Conservation (phyloP, 78 protist species). For the Dictyostelium citrinum region DNA sequence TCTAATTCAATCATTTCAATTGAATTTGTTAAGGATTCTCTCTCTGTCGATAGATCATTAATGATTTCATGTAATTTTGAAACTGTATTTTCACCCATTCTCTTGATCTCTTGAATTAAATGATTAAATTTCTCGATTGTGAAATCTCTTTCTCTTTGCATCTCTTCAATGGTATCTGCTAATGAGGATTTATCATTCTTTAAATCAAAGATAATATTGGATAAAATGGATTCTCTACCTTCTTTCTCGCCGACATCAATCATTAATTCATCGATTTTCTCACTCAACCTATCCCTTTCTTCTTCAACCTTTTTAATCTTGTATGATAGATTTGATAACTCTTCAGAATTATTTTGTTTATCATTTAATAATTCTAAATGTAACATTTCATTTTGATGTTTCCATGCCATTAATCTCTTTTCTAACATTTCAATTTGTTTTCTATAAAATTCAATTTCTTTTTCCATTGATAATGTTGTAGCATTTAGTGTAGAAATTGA, state of each 20-base stretch:
- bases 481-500: neutral
- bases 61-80: conserved; percentile 13
- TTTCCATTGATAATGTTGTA: neutral
- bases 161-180: neutral
- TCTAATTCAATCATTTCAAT: neutral
- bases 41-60: conserved; percentile 1
- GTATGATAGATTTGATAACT: neutral
- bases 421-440: conserved; percentile 39
- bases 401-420: conserved; percentile 44
- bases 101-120: neutral
- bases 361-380: conserved; percentile 47
- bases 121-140: neutral
- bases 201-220: neutral
- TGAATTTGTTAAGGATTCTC: neutral
- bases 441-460: conserved; percentile 48
- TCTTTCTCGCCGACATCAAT: conserved; percentile 22
- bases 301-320: conserved; percentile 39
- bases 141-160: conserved; percentile 19
- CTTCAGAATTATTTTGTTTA: conserved; percentile 44
- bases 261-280: conserved; percentile 17
- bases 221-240: neutral
- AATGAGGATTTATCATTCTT: conserved; percentile 28
- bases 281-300: conserved; percentile 26
- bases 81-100: conserved; percentile 25
- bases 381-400: conserved; percentile 69